Base-by-base conservation (phyloP, 345 rosid species). In the Geranium brycei region DNA sequence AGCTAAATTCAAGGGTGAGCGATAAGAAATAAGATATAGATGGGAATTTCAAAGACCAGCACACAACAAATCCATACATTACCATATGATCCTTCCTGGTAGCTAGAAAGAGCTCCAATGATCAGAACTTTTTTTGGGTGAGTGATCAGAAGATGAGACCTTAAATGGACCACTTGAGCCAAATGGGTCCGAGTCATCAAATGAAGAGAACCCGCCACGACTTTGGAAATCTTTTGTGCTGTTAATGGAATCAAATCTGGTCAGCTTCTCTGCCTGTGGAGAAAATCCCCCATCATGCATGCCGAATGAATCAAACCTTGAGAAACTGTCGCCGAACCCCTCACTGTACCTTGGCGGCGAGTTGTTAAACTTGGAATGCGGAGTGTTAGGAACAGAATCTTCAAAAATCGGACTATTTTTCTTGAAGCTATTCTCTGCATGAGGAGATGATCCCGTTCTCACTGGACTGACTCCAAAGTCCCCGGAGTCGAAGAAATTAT, bases 241-340 rank as follows among this genome's bases (percentile, higher is more conserved):
- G 68, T 64, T 81, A 60, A 84, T 70, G 28, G 89, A 85, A 73
- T 87, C 93, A 64, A 87, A 92, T 82, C 90, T 79, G 0, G 93
- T 55, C 31, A 86, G 75, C 68, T 75, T 84, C 65, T 82, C 96
- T 1, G 82, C 77, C 60, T 83, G 85, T 17, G 77, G 75, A 70
- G 89, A 80, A 73, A 82, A 78, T 59, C 89, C 91, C 18, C 79
- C 66, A 31, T 85, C 97, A 31, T 74, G 67, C 69, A 77, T 73
- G 74, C 78, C 86, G 81, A 92, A 92, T 66, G 97, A 92, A 75
- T 93, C 99, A n/a, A 89, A 82, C 75, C 95, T 84, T 15, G 98
- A 86, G 78, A 83, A 88, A 73, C 79, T 85, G 76, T 90, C 87
- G 7, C 87, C 80, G 31, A 85, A 83, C 13, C 80, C 88, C 73